These are phyloP conservation scores for Trametes versicolor DNA, from an alignment of 1,284 basidiomycete species.

Conservation along the genomic window DNA sequence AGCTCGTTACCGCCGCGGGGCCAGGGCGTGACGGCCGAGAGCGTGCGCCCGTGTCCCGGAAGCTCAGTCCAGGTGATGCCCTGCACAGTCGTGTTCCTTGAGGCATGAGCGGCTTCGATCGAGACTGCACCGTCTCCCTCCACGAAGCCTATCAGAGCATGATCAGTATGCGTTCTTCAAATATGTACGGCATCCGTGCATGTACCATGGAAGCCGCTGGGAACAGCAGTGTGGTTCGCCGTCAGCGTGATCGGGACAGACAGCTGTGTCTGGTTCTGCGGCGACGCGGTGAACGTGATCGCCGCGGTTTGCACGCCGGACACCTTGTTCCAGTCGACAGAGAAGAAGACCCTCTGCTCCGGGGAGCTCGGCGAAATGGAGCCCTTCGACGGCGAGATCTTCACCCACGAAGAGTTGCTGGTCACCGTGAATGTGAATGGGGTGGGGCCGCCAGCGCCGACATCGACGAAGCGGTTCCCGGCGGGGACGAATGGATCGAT, in stretches of 20 bases:
- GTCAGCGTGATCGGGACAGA: conserved; percentile 52
- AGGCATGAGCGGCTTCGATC: conserved; percentile 70
- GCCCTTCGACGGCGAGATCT: conserved; percentile 56
- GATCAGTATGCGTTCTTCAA: background rate
- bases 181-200: background rate
- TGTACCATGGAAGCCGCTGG: conserved; percentile 59
- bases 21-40: conserved; percentile 69
- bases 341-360: conserved; percentile 65
- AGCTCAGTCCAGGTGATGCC: conserved; percentile 67
- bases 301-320: conserved; percentile 52
- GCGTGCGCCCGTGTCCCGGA: conserved; percentile 65
- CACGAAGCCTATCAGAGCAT: conserved; percentile 59
- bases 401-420: conserved; percentile 64
- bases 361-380: conserved; percentile 58
- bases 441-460: conserved; percentile 68
- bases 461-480: conserved; percentile 64
- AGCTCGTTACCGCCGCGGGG: conserved; percentile 63
- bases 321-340: conserved; percentile 70
- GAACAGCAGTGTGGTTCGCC: conserved; percentile 51
- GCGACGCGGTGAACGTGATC: conserved; percentile 59
- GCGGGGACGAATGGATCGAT: conserved; percentile 68
- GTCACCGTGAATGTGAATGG: conserved; percentile 66
- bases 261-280: conserved; percentile 49
- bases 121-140: conserved; percentile 71
- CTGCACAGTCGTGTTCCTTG: conserved; percentile 61